Percentiles rank a stretch among this genome's conserved stretches.
Conservation (phyloP, 2,329 filamentous ascomycete genomes). For the Trichoderma lentiforme region DNA sequence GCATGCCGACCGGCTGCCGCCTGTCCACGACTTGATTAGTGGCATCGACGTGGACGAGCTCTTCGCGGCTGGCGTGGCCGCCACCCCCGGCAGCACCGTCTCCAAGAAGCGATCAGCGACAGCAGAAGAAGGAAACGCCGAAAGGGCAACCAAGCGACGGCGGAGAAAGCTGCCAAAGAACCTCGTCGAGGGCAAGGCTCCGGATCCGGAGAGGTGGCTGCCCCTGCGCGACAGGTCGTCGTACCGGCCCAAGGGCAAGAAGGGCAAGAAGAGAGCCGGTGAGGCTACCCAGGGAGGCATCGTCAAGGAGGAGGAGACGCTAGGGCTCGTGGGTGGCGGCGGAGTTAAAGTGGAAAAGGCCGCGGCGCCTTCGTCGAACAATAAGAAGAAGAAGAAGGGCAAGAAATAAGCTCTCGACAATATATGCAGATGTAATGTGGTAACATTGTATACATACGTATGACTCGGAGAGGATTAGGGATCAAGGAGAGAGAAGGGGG, state of each 20-base stretch:
- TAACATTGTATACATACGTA: neutral
- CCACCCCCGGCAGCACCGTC: conserved; percentile 36
- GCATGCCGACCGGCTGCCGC: conserved; percentile 55
- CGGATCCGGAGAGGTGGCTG: conserved; percentile 90
- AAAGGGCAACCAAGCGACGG: conserved; percentile 53
- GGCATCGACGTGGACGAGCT: conserved; percentile 61
- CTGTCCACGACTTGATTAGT: conserved; percentile 58
- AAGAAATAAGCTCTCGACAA: conserved; percentile 44
- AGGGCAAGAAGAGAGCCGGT: conserved; percentile 78
- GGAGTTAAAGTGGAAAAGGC: conserved; percentile 65
- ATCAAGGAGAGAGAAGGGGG: neutral
- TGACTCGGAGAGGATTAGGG: neutral
- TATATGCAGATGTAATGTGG: neutral
- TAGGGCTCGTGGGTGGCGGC: conserved; percentile 61
- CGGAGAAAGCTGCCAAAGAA: conserved; percentile 66
- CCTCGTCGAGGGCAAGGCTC: conserved; percentile 71
- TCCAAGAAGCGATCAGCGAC: conserved; percentile 48
- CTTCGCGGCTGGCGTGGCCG: conserved; percentile 60
- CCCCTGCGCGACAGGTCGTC: conserved; percentile 84
- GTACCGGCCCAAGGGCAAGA: conserved; percentile 87
- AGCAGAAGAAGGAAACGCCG: conserved; percentile 28
- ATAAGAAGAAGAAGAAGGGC: conserved; percentile 52
- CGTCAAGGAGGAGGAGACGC: conserved; percentile 68
- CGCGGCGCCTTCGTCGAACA: conserved; percentile 40
- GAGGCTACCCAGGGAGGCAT: conserved; percentile 83